Evolutionary conservation across 495 filamentous ascomycete species (phyloP).

Genomic region (Penicillium turbatum): DNA sequence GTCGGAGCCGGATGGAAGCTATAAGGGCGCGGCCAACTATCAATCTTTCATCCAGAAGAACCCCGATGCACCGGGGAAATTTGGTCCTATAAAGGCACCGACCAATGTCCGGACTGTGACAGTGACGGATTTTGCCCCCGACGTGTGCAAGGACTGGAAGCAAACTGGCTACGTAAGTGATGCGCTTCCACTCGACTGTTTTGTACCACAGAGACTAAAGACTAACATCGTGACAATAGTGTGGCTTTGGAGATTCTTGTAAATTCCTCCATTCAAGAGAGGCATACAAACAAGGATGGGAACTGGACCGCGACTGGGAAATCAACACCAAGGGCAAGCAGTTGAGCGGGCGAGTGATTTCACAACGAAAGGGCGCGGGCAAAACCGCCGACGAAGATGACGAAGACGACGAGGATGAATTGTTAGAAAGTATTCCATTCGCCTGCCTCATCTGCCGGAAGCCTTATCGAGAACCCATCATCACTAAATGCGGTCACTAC

Average conservation of each 20-base stretch:
- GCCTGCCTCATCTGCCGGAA: slow-evolving; percentile 89
- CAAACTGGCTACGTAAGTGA: slow-evolving; percentile 56
- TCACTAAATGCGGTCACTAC: slow-evolving; percentile 92
- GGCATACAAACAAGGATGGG: slow-evolving; percentile 92
- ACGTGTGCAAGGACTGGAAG: slow-evolving; percentile 96
- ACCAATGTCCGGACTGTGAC: slow-evolving; percentile 91
- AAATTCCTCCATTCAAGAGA: slow-evolving; percentile 85
- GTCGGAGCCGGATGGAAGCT: slow-evolving; percentile 57
- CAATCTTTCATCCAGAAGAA: slow-evolving; percentile 75
- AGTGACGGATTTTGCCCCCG: slow-evolving; percentile 84
- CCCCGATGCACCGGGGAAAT: slow-evolving; percentile 66
- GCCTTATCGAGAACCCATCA: slow-evolving; percentile 73
- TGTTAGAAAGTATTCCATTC: slow-evolving; percentile 87
- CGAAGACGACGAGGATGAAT: slow-evolving; percentile 63
- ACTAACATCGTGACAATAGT: not conserved
- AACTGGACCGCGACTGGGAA: slow-evolving; percentile 93
- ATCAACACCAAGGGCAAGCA: slow-evolving; percentile 72
- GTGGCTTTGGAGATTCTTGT: slow-evolving; percentile 39
- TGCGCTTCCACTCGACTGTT: not conserved
- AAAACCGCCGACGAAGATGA: slow-evolving; percentile 44
- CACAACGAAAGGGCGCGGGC: slow-evolving; percentile 47
- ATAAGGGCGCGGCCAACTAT: slow-evolving; percentile 70
- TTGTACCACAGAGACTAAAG: slow-evolving; percentile 31
- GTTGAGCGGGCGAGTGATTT: slow-evolving; percentile 56
- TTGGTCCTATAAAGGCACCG: slow-evolving; percentile 84